phyloP scores from a whole-genome alignment of 306 rosid genomes.

The Inga leiocalycina region DNA sequence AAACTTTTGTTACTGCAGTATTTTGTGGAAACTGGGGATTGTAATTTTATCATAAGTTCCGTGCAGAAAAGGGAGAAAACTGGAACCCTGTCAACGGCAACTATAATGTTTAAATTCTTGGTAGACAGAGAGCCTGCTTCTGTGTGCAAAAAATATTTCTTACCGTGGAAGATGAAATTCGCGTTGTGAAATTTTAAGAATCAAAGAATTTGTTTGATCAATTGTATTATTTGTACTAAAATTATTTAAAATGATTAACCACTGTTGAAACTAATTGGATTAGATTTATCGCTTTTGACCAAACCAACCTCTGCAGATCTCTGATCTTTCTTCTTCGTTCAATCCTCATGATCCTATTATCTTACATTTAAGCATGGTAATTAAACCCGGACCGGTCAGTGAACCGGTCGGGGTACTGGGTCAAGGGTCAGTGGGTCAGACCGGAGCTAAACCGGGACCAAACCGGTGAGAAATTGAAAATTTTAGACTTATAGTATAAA shows the following conservation, averaged over 20 bases:
- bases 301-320: background rate
- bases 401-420: too few relatives aligned
- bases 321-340: background rate
- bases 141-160: background rate
- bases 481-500: too few relatives aligned
- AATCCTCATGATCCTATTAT: background rate
- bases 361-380: background rate
- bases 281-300: background rate
- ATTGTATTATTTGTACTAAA: background rate
- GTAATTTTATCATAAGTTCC: slow-evolving; percentile 12
- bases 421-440: too few relatives aligned
- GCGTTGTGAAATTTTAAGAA: background rate
- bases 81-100: background rate
- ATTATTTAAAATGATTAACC: background rate
- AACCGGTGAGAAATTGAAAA: too few relatives aligned
- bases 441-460: too few relatives aligned
- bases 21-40: background rate
- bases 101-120: background rate
- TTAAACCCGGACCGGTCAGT: too few relatives aligned
- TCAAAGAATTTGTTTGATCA: background rate
- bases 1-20: background rate
- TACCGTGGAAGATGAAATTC: background rate
- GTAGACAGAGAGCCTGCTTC: slow-evolving; percentile 3
- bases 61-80: background rate
- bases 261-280: background rate